Base-by-base conservation (phyloP, 108 stramenopile genomes). In the Parietichytrium sp. region DNA sequence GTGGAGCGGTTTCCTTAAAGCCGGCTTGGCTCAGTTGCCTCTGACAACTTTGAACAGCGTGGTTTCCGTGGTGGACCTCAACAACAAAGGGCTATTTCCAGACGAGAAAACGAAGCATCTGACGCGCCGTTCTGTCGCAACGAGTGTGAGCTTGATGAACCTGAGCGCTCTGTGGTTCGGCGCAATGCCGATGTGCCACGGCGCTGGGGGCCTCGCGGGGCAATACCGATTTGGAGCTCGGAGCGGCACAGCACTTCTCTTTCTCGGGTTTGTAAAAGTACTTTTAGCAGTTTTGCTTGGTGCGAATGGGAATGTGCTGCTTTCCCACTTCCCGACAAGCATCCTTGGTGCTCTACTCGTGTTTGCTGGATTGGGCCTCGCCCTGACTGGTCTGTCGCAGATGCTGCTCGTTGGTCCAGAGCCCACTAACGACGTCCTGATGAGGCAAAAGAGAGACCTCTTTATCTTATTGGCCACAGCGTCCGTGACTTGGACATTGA, bases 171-270 rank as follows among this genome's bases (percentile, higher is more conserved):
- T 90, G 81, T 92, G 91, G 38, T 88, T 94, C 51, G 94, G 94
- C 18, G 78, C 77, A 12, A 92, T 93, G 93, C 94, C 94, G 6
- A 89, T 87, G 79, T 94, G 94, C 80, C 94, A 94, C 81, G 94
- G 94, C 25, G 94, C 94, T 18, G 94, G 94, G 27, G 94, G 94
- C 29, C 83, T 94, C 47, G 94, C 94, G 0, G 94, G 90, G 26
- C 94, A 94, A 81, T 89, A 93, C 86, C 30, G 90, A 20, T 88
- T 94, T 47, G 94, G 94, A 3, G 94, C 94, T 0, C 85, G 91
- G 45, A 88, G 87, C 54, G 94, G 94, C 30, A 84, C 93, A 0
- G 91, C 92, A n/a, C 88, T 94, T 29, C 86, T 92, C 4, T 48
- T 92, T 42, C 84, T 94, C 53, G 94, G 94, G 2, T 3, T 83